A percentile compares a stretch with the other conserved stretches of the same genome.
Evolutionary conservation across 139 green algal genomes (phyloP).

Genomic region (Bryopsis sp.): DNA sequence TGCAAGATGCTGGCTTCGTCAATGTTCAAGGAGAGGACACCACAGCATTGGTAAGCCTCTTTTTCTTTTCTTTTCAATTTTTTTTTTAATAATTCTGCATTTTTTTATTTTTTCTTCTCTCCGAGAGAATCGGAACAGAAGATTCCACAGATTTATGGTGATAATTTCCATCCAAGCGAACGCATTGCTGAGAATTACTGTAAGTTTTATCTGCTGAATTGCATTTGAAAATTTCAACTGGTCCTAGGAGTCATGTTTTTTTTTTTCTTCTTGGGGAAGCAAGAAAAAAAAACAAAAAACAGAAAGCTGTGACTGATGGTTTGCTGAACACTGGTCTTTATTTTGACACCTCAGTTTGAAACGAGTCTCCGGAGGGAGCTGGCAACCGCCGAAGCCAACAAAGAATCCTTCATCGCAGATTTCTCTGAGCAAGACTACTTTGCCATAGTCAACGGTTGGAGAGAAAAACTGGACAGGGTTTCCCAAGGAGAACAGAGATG

Average conservation of each 20-base stretch:
- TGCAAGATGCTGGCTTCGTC: constrained; percentile 52
- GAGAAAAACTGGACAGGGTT: constrained; percentile 58
- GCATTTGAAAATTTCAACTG: not conserved
- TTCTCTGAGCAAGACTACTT: constrained; percentile 38
- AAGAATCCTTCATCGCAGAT: constrained; percentile 32
- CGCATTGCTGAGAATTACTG: no score
- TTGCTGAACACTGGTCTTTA: not conserved
- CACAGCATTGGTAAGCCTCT: constrained; percentile 26
- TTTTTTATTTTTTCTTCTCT: no score
- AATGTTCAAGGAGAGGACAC: constrained; percentile 38
- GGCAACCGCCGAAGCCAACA: constrained; percentile 20
- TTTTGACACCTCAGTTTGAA: constrained; percentile 35
- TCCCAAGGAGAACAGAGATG: constrained; percentile 52
- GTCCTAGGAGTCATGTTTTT: not conserved
- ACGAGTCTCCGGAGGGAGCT: constrained; percentile 41
- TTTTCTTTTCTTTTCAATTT: no score
- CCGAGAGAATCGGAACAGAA: no score
- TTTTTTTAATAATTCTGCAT: no score
- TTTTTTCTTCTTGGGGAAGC: no score
- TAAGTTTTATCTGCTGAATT: no score
- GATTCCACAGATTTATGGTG: no score
- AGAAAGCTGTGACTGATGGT: not conserved
- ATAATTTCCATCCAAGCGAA: no score
- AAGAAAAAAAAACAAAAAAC: no score
- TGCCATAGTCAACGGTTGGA: constrained; percentile 50